phyloP scores from a whole-genome alignment of 345 rosid species.

The Nasturtium officinale region DNA sequence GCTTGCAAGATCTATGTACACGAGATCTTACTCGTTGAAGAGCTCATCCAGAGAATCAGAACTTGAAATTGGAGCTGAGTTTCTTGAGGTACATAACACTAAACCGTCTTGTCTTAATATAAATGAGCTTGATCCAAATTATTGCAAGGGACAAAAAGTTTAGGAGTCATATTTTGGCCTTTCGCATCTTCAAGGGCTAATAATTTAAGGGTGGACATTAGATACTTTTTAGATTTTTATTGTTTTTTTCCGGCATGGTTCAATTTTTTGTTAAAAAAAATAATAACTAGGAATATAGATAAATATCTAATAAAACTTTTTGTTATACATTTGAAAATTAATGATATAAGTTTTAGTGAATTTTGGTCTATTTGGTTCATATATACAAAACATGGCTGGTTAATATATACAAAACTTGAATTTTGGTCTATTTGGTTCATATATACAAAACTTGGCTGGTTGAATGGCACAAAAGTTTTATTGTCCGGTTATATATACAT shows the following conservation, averaged over 20 bases:
- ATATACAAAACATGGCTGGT: background rate
- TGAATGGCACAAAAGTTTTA: too few species aligned
- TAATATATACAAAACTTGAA: too few species aligned
- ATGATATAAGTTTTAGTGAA: background rate
- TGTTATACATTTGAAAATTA: background rate
- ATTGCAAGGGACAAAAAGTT: background rate
- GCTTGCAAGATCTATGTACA: conserved; percentile 63
- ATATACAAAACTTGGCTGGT: background rate
- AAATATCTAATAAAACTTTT: background rate
- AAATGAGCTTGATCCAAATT: background rate
- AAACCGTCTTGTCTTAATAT: background rate
- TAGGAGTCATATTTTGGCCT: conserved; percentile 19
- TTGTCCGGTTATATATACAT: too few species aligned
- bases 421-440: too few species aligned
- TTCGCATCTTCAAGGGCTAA: conserved; percentile 1
- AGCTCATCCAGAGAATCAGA: conserved; percentile 57
- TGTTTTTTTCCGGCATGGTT: too few species aligned
- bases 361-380: too few species aligned
- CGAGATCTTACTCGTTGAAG: conserved; percentile 42
- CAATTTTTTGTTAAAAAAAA: background rate
- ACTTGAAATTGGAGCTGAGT: conserved; percentile 68
- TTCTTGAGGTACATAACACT: conserved; percentile 64
- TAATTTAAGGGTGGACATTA: background rate
- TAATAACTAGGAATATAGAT: background rate
- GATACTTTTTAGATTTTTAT: background rate